A percentile compares a stretch with the other conserved stretches of the same genome.
Conservation (phyloP, 73 alveolate species). For the Diophrys appendiculata region DNA sequence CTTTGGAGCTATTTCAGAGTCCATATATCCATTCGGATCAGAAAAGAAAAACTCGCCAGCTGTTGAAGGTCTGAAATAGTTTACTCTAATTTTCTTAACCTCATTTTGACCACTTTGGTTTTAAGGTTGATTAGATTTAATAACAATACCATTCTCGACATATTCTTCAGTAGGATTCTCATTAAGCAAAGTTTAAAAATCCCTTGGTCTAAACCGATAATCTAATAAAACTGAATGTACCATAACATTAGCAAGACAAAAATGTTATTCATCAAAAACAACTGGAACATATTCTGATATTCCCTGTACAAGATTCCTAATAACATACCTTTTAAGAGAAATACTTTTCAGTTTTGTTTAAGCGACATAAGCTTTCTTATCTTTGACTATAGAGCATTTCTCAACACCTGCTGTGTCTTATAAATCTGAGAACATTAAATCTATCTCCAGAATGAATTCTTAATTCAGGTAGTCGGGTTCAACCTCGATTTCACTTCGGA, state of each 20-base stretch:
- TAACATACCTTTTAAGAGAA: background rate
- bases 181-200: background rate
- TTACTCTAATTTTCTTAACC: background rate
- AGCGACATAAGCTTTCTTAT: background rate
- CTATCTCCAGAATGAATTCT: constrained; percentile 43
- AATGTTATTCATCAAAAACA: constrained; percentile 7
- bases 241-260: constrained; percentile 1
- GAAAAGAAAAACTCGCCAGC: constrained; percentile 5
- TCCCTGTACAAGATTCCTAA: background rate
- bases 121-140: background rate
- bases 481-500: constrained; percentile 47
- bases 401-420: background rate
- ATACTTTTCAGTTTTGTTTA: background rate
- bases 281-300: constrained; percentile 12
- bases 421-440: constrained; percentile 30
- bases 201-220: background rate
- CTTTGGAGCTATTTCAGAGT: background rate
- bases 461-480: constrained; percentile 35
- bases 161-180: background rate
- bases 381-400: background rate
- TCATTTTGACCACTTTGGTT: background rate
- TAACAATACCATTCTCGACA: background rate
- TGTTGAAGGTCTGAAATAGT: background rate
- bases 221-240: constrained; percentile 1
- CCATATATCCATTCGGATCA: background rate